These are phyloP conservation scores for Pythium phragmitis DNA, from an alignment of 352 stramenopile genomes.

Conservation along the genomic window DNA sequence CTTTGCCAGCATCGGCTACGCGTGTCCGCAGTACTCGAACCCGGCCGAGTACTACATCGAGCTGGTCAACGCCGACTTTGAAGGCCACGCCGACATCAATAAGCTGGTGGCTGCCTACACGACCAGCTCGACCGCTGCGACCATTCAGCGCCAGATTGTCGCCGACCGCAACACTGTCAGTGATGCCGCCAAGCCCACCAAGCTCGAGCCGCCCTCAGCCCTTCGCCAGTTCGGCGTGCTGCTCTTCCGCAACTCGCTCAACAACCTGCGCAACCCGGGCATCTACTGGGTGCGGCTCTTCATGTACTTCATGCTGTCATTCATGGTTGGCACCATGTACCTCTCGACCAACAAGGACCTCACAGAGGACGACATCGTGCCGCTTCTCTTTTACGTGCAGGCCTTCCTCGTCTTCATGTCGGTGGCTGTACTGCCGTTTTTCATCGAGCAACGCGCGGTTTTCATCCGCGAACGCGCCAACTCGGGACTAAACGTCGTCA, in stretches of 20 bases:
- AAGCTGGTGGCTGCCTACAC: conserved; percentile 37
- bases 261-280: not conserved
- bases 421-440: conserved; percentile 85
- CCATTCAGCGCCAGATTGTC: conserved; percentile 32
- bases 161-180: conserved; percentile 17
- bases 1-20: conserved; percentile 50
- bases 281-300: conserved; percentile 29
- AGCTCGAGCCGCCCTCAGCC: conserved; percentile 59
- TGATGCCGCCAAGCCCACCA: conserved; percentile 8
- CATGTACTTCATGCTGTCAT: conserved; percentile 69
- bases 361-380: conserved; percentile 40
- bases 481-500: conserved; percentile 45
- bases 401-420: conserved; percentile 55
- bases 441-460: conserved; percentile 83
- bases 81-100: conserved; percentile 1
- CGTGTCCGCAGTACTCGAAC: conserved; percentile 67
- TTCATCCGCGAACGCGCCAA: conserved; percentile 45
- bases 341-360: conserved; percentile 47
- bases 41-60: conserved; percentile 64
- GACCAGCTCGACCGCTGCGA: conserved; percentile 21
- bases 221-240: conserved; percentile 63
- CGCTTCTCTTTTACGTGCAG: conserved; percentile 83
- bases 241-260: conserved; percentile 47
- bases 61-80: conserved; percentile 1
- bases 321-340: conserved; percentile 78